Conservation (phyloP, 23 red algal genomes). For the Pyropia haitanensis region DNA sequence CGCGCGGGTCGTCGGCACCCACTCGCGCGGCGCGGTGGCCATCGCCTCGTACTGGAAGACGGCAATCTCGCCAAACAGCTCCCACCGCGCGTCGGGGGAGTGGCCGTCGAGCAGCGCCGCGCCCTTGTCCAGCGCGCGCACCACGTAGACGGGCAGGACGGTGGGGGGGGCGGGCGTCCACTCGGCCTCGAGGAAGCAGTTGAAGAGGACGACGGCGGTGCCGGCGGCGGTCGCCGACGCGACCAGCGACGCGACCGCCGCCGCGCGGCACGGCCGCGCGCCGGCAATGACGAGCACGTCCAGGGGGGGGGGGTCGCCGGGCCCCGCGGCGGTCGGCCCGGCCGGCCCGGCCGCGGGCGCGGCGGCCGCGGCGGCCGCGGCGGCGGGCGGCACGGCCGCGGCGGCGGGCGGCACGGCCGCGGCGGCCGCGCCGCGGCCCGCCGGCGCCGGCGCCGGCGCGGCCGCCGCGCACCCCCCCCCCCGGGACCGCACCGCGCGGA, state of each 20-base stretch:
- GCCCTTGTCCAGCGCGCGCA: constrained; percentile 28
- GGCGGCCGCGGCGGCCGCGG: too few relatives aligned
- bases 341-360: too few relatives aligned
- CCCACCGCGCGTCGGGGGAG: constrained; percentile 10
- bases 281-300: constrained; percentile 13
- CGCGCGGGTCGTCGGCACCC: constrained; percentile 6
- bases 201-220: constrained; percentile 27
- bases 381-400: too few relatives aligned
- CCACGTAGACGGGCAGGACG: constrained; percentile 11
- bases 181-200: constrained; percentile 28
- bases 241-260: not conserved
- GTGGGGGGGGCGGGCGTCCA: constrained; percentile 1
- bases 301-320: not conserved
- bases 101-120: constrained; percentile 18
- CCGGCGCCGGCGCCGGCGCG: too few relatives aligned
- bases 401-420: too few relatives aligned
- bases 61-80: constrained; percentile 46
- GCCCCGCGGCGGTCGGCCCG: too few relatives aligned
- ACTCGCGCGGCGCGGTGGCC: constrained; percentile 6
- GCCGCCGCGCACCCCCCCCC: too few relatives aligned
- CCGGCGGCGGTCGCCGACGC: not conserved
- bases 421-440: too few relatives aligned
- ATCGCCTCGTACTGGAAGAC: constrained; percentile 68
- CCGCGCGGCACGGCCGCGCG: not conserved
- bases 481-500: too few relatives aligned